Evolutionary conservation across 2,329 filamentous ascomycete species (phyloP).

Genomic region (Curvularia spicifera): DNA sequence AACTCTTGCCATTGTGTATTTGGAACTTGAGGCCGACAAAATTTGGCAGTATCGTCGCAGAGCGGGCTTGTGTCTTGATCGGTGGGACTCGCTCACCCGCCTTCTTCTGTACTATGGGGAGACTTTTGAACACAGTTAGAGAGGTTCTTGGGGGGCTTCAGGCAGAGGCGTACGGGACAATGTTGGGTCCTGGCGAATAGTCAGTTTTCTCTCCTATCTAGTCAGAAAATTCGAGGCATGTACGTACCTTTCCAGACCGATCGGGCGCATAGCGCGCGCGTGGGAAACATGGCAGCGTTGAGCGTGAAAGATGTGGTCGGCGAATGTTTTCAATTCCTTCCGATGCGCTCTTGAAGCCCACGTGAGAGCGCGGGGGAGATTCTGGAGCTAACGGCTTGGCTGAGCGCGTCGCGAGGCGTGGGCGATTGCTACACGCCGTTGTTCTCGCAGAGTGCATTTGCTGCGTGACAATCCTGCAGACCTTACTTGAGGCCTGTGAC

Average conservation of each 20-base stretch:
- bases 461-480: not conserved
- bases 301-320: constrained; percentile 38
- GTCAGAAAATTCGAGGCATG: not conserved
- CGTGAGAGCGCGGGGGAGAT: constrained; percentile 34
- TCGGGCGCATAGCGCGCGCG: constrained; percentile 67
- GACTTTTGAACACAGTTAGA: constrained; percentile 55
- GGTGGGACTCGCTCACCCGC: constrained; percentile 70
- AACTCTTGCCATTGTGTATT: constrained; percentile 89
- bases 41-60: constrained; percentile 88
- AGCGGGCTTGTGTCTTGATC: constrained; percentile 85
- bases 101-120: constrained; percentile 68
- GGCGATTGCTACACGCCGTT: constrained; percentile 6
- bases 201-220: constrained; percentile 57
- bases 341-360: constrained; percentile 26
- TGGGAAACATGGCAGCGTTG: constrained; percentile 67
- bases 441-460: constrained; percentile 2
- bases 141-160: constrained; percentile 7
- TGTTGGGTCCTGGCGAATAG: constrained; percentile 65
- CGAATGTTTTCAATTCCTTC: constrained; percentile 26
- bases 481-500: not conserved
- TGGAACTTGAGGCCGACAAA: constrained; percentile 91
- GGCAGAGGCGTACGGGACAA: constrained; percentile 66
- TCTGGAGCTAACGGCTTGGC: constrained; percentile 29
- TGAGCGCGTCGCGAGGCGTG: constrained; percentile 37
- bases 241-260: constrained; percentile 85